Conservation (phyloP, 73 alveolate genomes). For the Paramecium tetraurelia region DNA sequence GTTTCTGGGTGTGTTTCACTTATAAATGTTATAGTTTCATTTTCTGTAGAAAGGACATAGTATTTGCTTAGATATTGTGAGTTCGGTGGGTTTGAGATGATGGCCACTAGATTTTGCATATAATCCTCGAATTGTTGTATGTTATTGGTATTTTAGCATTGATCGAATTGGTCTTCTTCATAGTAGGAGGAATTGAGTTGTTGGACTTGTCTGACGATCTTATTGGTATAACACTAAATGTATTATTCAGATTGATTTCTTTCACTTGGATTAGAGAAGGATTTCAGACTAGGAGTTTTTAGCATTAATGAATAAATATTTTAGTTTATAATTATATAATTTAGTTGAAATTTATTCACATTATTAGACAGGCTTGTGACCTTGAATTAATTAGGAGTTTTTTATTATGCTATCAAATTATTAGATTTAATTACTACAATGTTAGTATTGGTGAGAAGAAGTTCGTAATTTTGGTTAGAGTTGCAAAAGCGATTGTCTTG, state of each 20-base stretch:
- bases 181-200: background rate
- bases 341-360: background rate
- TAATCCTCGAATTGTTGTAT: background rate
- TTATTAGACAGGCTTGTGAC: background rate
- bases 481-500: background rate
- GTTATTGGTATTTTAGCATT: background rate
- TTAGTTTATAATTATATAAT: background rate
- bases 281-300: conserved; percentile 38
- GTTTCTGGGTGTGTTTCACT: conserved; percentile 28
- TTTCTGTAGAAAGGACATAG: conserved; percentile 2
- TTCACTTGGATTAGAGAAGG: background rate
- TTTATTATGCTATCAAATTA: background rate
- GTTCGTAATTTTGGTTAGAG: background rate
- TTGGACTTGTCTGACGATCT: background rate
- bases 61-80: background rate
- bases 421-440: background rate
- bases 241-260: background rate
- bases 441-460: background rate
- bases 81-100: conserved; percentile 16
- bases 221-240: background rate
- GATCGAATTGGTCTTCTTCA: conserved; percentile 24
- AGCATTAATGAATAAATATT: background rate
- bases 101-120: background rate
- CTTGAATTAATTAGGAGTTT: background rate
- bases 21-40: background rate